Evolutionary conservation across 257 asterid species (phyloP).

Genomic region (Solanum medicagineum): DNA sequence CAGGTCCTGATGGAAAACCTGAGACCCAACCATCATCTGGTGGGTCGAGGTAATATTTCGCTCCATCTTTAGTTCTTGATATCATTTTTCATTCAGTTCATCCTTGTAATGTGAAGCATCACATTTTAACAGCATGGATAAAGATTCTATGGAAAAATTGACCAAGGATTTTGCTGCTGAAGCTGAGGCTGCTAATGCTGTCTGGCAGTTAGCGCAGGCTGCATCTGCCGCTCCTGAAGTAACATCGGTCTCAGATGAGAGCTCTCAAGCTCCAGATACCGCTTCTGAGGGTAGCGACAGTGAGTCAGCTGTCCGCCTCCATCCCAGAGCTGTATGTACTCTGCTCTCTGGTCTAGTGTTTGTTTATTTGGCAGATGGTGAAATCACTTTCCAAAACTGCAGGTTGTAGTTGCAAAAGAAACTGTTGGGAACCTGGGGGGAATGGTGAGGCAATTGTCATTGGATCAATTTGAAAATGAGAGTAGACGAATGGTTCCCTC

Average conservation of each 20-base stretch:
- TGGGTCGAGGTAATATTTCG: constrained; percentile 43
- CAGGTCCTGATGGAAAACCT: constrained; percentile 39
- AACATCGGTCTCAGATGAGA: constrained; percentile 58
- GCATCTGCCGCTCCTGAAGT: constrained; percentile 60
- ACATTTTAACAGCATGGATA: constrained; percentile 46
- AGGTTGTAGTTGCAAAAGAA: constrained; percentile 99
- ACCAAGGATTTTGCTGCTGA: constrained; percentile 98
- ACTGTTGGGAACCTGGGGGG: constrained; percentile 92
- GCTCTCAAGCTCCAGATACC: constrained; percentile 62
- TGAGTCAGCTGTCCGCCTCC: constrained; percentile 90
- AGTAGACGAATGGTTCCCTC: constrained; percentile 84
- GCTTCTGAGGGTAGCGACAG: constrained; percentile 68
- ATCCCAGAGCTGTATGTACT: constrained; percentile 81
- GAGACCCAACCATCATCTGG: constrained; percentile 43
- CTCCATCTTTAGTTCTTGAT: constrained; percentile 1
- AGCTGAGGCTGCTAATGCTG: constrained; percentile 93
- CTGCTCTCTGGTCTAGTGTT: neutral
- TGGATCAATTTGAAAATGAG: constrained; percentile 98
- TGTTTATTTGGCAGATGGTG: neutral
- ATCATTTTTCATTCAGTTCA: neutral
- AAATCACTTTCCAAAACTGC: constrained; percentile 15
- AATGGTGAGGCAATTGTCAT: constrained; percentile 90
- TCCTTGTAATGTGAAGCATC: neutral
- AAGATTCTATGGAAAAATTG: constrained; percentile 73
- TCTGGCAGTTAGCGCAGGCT: constrained; percentile 90